Percentiles rank a stretch among this genome's conserved stretches.
Evolutionary conservation across 1,284 basidiomycete genomes (phyloP).

Genomic region (Anthracocystis walkeri): DNA sequence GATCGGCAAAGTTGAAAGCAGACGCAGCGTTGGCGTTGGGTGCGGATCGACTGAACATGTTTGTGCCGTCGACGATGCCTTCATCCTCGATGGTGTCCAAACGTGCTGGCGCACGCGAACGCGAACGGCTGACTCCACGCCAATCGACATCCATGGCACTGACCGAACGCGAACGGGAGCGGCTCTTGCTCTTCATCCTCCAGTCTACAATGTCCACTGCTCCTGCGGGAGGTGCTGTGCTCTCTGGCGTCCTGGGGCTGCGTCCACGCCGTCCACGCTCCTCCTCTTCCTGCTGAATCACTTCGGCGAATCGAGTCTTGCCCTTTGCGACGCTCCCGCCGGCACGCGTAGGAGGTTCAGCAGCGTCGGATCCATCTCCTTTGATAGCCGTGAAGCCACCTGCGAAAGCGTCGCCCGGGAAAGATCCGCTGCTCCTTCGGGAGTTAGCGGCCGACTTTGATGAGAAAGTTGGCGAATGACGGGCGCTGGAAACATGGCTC

Average conservation of each 20-base stretch:
- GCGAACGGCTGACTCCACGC: slow-evolving; percentile 89
- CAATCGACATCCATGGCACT: slow-evolving; percentile 94
- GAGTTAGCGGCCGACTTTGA: slow-evolving; percentile 32
- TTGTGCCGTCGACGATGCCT: slow-evolving; percentile 22
- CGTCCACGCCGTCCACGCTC: slow-evolving; percentile 59
- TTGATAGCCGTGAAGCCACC: slow-evolving; percentile 48
- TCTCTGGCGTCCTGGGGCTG: slow-evolving; percentile 61
- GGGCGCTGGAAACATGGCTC: slow-evolving; percentile 42
- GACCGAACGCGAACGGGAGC: slow-evolving; percentile 71
- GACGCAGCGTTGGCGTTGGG: slow-evolving; percentile 34
- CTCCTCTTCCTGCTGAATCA: slow-evolving; percentile 56
- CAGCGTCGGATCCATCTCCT: slow-evolving; percentile 1
- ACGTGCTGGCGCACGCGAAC: slow-evolving; percentile 81
- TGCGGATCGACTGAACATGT: slow-evolving; percentile 53
- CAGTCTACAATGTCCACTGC: slow-evolving; percentile 66
- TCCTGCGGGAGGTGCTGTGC: slow-evolving; percentile 35
- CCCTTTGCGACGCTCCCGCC: slow-evolving; percentile 64
- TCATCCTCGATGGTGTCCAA: slow-evolving; percentile 57
- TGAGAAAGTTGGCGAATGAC: slow-evolving; percentile 41
- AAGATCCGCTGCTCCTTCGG: slow-evolving; percentile 52
- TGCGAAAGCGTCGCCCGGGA: slow-evolving; percentile 20
- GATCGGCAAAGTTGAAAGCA: slow-evolving; percentile 52
- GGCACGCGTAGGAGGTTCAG: slow-evolving; percentile 12
- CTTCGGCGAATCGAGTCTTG: slow-evolving; percentile 72
- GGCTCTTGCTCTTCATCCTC: slow-evolving; percentile 67